A percentile compares a stretch with the other conserved stretches of the same genome.
These are phyloP conservation scores for Barnettozyma californica DNA, from an alignment of 805 yeast species.

Conservation along the genomic window DNA sequence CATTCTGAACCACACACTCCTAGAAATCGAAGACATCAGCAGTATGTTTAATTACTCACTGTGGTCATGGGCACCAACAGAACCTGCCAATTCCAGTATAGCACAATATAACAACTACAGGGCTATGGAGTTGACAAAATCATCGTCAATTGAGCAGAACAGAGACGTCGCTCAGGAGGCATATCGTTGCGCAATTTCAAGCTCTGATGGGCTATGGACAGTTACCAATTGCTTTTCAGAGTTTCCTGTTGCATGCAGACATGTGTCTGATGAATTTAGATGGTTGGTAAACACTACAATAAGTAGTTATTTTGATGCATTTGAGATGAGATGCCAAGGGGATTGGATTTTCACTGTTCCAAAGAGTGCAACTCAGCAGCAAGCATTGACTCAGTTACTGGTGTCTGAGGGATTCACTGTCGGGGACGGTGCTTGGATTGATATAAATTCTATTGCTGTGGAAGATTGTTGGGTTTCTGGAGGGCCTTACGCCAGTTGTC, in stretches of 20 bases:
- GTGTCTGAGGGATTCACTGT: conserved; percentile 20
- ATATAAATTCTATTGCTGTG: conserved; percentile 71
- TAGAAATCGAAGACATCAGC: conserved; percentile 25
- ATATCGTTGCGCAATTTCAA: conserved; percentile 39
- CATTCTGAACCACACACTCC: conserved; percentile 40
- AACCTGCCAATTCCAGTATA: conserved; percentile 36
- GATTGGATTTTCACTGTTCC: conserved; percentile 43
- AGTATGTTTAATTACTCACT: conserved; percentile 31
- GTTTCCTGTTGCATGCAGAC: conserved; percentile 50
- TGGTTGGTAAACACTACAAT: conserved; percentile 38
- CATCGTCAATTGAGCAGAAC: not conserved
- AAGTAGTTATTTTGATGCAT: conserved; percentile 39
- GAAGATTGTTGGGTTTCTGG: conserved; percentile 82
- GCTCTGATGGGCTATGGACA: conserved; percentile 45
- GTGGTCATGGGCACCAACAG: conserved; percentile 74
- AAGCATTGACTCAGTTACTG: conserved; percentile 19
- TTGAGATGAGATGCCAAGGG: conserved; percentile 22
- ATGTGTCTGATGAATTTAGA: conserved; percentile 30
- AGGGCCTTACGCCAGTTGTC: conserved; percentile 73
- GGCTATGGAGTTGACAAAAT: too few relatives aligned
- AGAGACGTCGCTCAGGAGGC: conserved; percentile 25
- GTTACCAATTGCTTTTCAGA: conserved; percentile 62
- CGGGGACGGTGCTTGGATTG: conserved; percentile 59
- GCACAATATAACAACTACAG: not conserved
- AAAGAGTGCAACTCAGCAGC: conserved; percentile 42